These are phyloP conservation scores for Pachysolen tannophilus DNA, from an alignment of 805 yeast species.

Conservation along the genomic window DNA sequence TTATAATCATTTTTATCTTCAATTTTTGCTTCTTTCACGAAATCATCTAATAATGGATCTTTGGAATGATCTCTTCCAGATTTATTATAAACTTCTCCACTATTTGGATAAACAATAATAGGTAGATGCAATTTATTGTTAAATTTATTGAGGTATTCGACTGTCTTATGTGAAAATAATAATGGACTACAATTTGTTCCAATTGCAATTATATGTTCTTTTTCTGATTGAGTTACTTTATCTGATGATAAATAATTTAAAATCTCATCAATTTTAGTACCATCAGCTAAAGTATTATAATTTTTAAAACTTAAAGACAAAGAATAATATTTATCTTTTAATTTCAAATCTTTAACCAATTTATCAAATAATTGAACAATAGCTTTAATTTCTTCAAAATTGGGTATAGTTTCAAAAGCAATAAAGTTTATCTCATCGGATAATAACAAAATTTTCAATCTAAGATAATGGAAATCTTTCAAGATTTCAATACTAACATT, in stretches of 20 bases:
- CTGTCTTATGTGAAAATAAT: conserved; percentile 13
- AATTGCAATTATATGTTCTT: conserved; percentile 32
- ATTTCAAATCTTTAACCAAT: conserved; percentile 10
- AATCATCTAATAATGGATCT: conserved; percentile 10
- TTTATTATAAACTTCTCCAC: conserved; percentile 60
- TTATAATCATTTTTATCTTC: conserved; percentile 15
- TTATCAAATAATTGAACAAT: conserved; percentile 32
- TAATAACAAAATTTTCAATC: conserved; percentile 30
- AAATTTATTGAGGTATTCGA: conserved; percentile 9
- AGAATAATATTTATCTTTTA: conserved; percentile 13
- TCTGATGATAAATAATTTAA: conserved; percentile 16
- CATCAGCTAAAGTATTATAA: conserved; percentile 37
- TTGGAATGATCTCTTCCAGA: conserved; percentile 31
- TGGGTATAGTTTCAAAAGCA: conserved; percentile 71
- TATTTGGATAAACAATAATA: conserved; percentile 62
- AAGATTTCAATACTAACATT: conserved; percentile 29
- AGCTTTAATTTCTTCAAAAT: conserved; percentile 44
- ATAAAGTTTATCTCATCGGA: conserved; percentile 43
- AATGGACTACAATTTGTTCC: conserved; percentile 68
- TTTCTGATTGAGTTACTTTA: conserved; percentile 13
- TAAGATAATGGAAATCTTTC: conserved; percentile 40
- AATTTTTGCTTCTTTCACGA: conserved; percentile 13
- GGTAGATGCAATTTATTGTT: conserved; percentile 20
- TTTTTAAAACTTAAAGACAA: conserved; percentile 33
- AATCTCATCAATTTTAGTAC: conserved; percentile 31